Evolutionary conservation across 108 stramenopile genomes (phyloP), one percentile per base, ranked within the genome.

Genomic region (Cyclostephanos tholiformis): DNA sequence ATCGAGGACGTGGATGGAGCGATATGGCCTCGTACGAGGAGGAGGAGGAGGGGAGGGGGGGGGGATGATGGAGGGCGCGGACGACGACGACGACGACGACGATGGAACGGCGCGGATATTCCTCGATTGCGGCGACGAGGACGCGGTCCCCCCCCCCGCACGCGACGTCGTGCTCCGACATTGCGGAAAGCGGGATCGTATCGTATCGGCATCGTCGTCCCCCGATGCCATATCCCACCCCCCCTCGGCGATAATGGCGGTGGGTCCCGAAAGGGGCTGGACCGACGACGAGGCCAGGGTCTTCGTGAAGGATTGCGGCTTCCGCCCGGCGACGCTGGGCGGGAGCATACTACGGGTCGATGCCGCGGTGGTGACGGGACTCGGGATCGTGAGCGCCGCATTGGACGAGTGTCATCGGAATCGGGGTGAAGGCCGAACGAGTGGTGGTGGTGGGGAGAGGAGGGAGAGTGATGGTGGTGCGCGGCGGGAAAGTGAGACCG

Each of bases 251-350:
- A 64, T 85, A 7, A 38, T 85, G 16, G 84, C 84, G 14, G 39
- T 85, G 16, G 84, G 84, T 10, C 81, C 81, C 13, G 84, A 85
- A 44, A 67, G 84, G 36, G 84, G 84, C 16, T 85, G 84, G 84
- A 82, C 84, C 2, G 73, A 82, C 5, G 58, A 75, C 22, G 84
- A 85, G 43, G 77, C 81, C 0, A 46, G 55, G 8, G 44, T 79
- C 19, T 85, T 85, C 59, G 64, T 72, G 43, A 68, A 63, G 0
- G 84, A 70, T 20, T 67, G 80, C 35, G 78, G 78, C 32, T 85
- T 79, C 65, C 46, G 71, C 49, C 12, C 73, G 2, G 84, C 82
- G n/a, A 75, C 74, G 38, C 53, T 85, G 12, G 84, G 84, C 0
- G 52, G 60, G 2, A 78, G 80, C 19, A 82, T 85, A 49, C 52